Conservation (phyloP, 805 yeast genomes). For the Nakazawaea wyomingensis region DNA sequence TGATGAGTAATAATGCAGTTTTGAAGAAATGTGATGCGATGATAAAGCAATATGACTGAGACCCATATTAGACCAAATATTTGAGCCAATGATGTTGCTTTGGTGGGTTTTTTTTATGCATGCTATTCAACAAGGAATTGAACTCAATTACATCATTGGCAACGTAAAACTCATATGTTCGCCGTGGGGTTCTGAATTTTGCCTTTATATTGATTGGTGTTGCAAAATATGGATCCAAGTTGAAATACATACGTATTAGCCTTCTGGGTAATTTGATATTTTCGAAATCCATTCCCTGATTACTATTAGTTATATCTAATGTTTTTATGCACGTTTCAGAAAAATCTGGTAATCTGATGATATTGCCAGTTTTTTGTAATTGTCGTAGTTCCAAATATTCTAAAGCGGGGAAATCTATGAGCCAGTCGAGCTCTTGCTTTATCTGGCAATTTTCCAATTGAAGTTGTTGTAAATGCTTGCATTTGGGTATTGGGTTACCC, state of each 20-base stretch:
- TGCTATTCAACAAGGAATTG: neutral
- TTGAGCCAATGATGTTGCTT: too few relatives aligned
- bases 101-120: neutral
- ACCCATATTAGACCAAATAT: too few relatives aligned
- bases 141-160: neutral
- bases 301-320: neutral
- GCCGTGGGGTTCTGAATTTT: too few relatives aligned
- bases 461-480: neutral
- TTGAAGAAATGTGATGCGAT: neutral
- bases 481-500: neutral
- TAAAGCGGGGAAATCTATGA: neutral
- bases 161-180: conserved; percentile 1
- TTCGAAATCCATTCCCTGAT: neutral
- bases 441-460: neutral
- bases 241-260: neutral
- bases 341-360: neutral
- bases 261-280: neutral
- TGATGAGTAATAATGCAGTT: neutral
- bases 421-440: neutral
- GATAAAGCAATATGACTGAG: neutral
- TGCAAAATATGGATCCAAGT: too few relatives aligned
- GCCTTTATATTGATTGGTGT: too few relatives aligned
- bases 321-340: neutral
- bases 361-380: neutral
- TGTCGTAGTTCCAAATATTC: neutral